Conservation (phyloP, 1,284 basidiomycete genomes). For the Ganoderma multipileum region DNA sequence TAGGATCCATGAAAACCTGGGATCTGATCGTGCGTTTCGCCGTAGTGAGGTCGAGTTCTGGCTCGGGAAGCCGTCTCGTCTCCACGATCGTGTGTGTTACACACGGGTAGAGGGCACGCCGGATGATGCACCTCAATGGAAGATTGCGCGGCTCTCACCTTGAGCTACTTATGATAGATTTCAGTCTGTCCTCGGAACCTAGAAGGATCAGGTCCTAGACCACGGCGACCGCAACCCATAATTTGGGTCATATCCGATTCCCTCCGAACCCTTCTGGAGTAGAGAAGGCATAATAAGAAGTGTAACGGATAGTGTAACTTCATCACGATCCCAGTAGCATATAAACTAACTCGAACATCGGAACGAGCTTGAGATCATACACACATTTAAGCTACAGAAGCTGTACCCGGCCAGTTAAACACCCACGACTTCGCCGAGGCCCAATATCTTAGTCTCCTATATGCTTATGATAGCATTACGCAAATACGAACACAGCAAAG, state of each 20-base stretch:
- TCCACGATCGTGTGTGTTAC: slow-evolving; percentile 91
- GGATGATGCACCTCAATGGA: slow-evolving; percentile 66
- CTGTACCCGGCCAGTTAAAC: not conserved
- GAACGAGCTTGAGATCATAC: not conserved
- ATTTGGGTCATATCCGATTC: not conserved
- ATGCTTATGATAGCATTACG: slow-evolving; percentile 3
- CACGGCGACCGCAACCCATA: not conserved
- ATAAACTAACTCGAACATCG: slow-evolving; percentile 4
- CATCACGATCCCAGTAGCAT: not conserved
- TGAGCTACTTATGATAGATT: slow-evolving; percentile 39
- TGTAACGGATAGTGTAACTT: slow-evolving; percentile 15
- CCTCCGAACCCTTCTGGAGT: not conserved
- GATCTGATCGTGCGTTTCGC: not conserved
- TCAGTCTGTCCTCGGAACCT: not conserved
- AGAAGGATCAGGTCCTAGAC: slow-evolving; percentile 9
- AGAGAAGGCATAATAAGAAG: not conserved
- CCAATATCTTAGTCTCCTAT: slow-evolving; percentile 1
- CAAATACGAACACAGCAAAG: not conserved
- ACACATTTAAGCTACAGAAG: slow-evolving; percentile 1
- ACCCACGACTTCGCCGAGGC: not conserved
- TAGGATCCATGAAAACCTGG: not conserved
- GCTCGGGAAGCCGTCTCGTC: slow-evolving; percentile 87
- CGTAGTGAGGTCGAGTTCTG: slow-evolving; percentile 88
- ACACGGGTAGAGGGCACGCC: slow-evolving; percentile 60
- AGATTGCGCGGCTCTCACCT: slow-evolving; percentile 78